phyloP scores from a whole-genome alignment of 2,329 filamentous ascomycete species.

The Xylariaceae sp. region DNA sequence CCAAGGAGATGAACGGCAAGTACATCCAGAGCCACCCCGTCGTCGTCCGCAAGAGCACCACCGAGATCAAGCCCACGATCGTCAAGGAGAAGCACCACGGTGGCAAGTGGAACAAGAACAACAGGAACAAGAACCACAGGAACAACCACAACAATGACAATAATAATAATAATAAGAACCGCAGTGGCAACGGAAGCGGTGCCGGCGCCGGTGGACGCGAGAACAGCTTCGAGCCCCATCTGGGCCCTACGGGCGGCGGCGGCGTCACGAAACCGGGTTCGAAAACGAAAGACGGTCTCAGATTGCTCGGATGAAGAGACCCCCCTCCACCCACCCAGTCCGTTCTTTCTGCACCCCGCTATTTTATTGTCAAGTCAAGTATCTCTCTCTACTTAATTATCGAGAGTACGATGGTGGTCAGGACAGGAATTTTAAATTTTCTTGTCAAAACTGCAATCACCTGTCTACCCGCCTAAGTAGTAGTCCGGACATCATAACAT shows the following conservation, averaged over 20 bases:
- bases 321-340: too few relatives aligned
- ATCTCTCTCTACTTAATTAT: too few relatives aligned
- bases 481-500: too few relatives aligned
- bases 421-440: too few relatives aligned
- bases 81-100: slow-evolving; percentile 47
- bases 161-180: slow-evolving; percentile 25
- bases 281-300: slow-evolving; percentile 63
- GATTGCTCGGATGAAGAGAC: slow-evolving; percentile 56
- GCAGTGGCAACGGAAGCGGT: slow-evolving; percentile 29
- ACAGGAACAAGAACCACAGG: slow-evolving; percentile 28
- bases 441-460: too few relatives aligned
- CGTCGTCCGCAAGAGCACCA: slow-evolving; percentile 78
- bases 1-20: slow-evolving; percentile 97
- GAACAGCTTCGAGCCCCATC: slow-evolving; percentile 41
- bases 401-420: too few relatives aligned
- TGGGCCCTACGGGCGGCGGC: slow-evolving; percentile 45
- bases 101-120: slow-evolving; percentile 28
- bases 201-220: slow-evolving; percentile 26
- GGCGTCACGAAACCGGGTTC: slow-evolving; percentile 58
- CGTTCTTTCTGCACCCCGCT: too few relatives aligned
- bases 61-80: slow-evolving; percentile 77
- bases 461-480: too few relatives aligned
- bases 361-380: too few relatives aligned
- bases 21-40: slow-evolving; percentile 98
- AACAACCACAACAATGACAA: slow-evolving; percentile 28